Evolutionary conservation across 805 yeast genomes (phyloP).

Genomic region (Ogataea glucozyma): DNA sequence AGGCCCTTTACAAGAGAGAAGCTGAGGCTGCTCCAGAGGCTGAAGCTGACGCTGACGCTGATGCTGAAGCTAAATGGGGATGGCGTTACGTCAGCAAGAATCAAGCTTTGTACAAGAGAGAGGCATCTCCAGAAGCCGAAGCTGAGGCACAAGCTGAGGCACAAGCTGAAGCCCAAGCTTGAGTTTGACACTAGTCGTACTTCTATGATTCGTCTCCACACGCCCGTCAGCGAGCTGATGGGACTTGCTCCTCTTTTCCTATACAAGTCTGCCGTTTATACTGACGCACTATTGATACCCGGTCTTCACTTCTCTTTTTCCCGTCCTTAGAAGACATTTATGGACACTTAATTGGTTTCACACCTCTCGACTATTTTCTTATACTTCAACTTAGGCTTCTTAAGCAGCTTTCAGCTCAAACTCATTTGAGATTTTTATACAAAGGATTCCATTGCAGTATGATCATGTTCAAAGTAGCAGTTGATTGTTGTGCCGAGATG

Average conservation of each 20-base stretch:
- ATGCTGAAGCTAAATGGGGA: slow-evolving; percentile 14
- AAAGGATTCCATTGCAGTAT: too few relatives aligned
- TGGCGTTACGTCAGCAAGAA: slow-evolving; percentile 16
- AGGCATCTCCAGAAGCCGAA: slow-evolving; percentile 23
- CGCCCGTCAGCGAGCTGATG: slow-evolving; percentile 4
- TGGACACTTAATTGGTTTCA: slow-evolving; percentile 2
- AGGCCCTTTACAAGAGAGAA: slow-evolving; percentile 20
- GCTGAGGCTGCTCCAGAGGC: slow-evolving; percentile 28
- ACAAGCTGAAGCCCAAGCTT: slow-evolving; percentile 16
- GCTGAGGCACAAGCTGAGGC: slow-evolving; percentile 10
- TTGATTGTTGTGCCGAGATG: too few relatives aligned
- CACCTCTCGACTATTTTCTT: not conserved
- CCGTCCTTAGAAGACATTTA: not conserved
- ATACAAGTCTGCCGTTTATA: not conserved
- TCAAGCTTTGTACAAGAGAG: slow-evolving; percentile 30
- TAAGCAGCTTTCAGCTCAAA: too few relatives aligned
- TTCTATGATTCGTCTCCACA: too few relatives aligned
- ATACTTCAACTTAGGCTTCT: not conserved
- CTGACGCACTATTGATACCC: not conserved
- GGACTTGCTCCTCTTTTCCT: not conserved
- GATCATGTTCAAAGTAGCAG: too few relatives aligned
- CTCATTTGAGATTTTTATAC: too few relatives aligned
- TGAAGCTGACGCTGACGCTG: slow-evolving; percentile 17
- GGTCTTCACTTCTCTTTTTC: slow-evolving; percentile 8
- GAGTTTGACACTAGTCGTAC: too few relatives aligned